Conservation (phyloP, 23 red algal genomes). For the Chondrus crispus region DNA sequence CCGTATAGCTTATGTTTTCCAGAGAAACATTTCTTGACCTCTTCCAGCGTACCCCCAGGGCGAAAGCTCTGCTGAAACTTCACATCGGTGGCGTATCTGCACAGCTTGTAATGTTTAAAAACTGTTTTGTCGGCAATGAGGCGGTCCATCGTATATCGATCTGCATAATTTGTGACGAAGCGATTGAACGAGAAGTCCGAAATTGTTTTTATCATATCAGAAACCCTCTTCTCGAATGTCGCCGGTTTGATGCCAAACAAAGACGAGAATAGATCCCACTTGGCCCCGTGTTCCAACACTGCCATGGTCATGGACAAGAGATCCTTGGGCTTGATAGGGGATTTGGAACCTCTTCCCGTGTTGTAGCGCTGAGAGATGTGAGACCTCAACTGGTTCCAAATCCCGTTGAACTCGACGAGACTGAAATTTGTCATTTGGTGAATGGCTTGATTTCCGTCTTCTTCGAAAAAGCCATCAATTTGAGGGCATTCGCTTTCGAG, state of each 20-base stretch:
- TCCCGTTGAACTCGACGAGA: neutral
- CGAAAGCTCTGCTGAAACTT: neutral
- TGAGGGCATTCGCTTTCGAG: neutral
- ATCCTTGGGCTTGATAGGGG: constrained; percentile 2
- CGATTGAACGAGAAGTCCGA: neutral
- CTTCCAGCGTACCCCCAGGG: neutral
- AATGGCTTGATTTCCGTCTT: neutral
- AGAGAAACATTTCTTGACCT: neutral
- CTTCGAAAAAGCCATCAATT: neutral
- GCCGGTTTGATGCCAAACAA: neutral
- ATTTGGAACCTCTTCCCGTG: constrained; percentile 3
- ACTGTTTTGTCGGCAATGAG: neutral
- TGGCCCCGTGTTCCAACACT: neutral
- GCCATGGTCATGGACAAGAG: constrained; percentile 1
- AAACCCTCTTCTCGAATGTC: neutral
- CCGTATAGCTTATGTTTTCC: constrained; percentile 1
- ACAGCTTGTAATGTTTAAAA: neutral
- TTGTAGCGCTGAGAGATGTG: neutral
- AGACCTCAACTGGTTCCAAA: neutral
- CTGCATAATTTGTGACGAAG: neutral
- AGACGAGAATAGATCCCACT: neutral
- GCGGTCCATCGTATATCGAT: neutral
- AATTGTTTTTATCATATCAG: neutral
- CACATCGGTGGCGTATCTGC: neutral
- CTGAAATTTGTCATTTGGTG: neutral